Percentiles rank a stretch among this genome's conserved stretches.
phyloP scores from a whole-genome alignment of 768 basidiomycete species.

The Lentinula detonsa region DNA sequence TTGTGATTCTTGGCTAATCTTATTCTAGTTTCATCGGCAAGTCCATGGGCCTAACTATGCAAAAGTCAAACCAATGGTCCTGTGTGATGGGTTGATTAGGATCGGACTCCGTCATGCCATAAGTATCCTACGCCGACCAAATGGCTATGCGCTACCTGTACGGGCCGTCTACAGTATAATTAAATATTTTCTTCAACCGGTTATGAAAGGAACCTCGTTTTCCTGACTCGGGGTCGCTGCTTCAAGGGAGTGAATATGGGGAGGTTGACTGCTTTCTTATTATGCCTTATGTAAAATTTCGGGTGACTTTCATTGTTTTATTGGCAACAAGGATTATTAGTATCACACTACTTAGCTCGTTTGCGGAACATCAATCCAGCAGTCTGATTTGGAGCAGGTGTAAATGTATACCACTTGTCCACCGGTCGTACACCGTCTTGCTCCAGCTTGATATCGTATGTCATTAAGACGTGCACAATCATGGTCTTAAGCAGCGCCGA shows the following conservation, averaged over 20 bases:
- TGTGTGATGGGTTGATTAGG: not conserved
- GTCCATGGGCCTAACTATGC: not conserved
- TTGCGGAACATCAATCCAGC: conserved; percentile 2
- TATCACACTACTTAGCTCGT: not conserved
- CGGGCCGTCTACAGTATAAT: too few relatives aligned
- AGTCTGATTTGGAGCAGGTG: not conserved
- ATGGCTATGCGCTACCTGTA: too few relatives aligned
- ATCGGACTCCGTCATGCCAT: not conserved
- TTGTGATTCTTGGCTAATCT: not conserved
- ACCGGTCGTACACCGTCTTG: conserved; percentile 25
- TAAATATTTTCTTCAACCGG: too few relatives aligned
- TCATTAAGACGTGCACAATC: conserved; percentile 21
- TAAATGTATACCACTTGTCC: conserved; percentile 19
- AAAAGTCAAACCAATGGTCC: not conserved
- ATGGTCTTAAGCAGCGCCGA: conserved; percentile 22
- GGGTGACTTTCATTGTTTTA: too few relatives aligned
- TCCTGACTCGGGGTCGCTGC: too few relatives aligned
- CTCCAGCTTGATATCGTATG: conserved; percentile 26
- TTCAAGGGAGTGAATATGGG: too few relatives aligned
- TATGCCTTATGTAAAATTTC: too few relatives aligned
- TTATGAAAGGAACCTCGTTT: too few relatives aligned
- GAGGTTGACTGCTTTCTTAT: too few relatives aligned
- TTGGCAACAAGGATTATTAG: too few relatives aligned
- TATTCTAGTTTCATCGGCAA: not conserved
- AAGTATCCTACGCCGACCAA: too few relatives aligned